phyloP scores from a whole-genome alignment of 495 filamentous ascomycete genomes.

The Xylaria curta region DNA sequence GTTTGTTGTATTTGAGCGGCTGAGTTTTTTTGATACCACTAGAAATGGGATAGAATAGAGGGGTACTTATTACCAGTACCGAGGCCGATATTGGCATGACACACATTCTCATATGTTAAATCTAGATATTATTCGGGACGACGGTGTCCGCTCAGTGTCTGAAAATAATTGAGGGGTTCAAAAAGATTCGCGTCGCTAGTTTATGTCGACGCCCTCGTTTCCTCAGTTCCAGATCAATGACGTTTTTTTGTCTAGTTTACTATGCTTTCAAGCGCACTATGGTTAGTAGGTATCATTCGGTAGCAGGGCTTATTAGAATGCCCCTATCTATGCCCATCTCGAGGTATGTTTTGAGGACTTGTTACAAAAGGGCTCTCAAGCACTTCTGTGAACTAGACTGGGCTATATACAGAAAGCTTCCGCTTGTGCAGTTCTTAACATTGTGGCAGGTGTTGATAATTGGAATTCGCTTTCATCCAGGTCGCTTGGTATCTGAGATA shows the following conservation, averaged over 20 bases:
- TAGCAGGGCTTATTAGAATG: not conserved
- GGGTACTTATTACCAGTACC: slow-evolving; percentile 10
- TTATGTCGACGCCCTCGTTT: not conserved
- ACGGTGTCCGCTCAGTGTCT: slow-evolving; percentile 2
- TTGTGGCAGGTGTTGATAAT: not conserved
- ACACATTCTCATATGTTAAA: slow-evolving; percentile 18
- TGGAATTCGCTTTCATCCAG: not conserved
- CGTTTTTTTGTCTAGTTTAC: too few species aligned
- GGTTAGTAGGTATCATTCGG: not conserved
- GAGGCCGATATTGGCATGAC: slow-evolving; percentile 17
- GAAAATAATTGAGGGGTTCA: not conserved
- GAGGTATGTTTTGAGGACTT: not conserved
- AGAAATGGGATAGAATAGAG: slow-evolving; percentile 30
- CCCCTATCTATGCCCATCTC: not conserved
- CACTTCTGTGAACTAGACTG: not conserved
- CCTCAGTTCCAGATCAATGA: not conserved
- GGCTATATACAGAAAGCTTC: not conserved
- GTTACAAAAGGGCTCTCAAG: not conserved
- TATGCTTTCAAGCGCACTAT: not conserved
- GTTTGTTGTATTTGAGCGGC: slow-evolving; percentile 32
- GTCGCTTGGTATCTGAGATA: not conserved
- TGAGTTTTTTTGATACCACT: slow-evolving; percentile 29
- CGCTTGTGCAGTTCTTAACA: not conserved
- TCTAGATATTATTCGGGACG: not conserved
- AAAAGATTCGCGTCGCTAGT: slow-evolving; percentile 11